Conservation (phyloP, 257 asterid genomes). For the Lycium barbarum region DNA sequence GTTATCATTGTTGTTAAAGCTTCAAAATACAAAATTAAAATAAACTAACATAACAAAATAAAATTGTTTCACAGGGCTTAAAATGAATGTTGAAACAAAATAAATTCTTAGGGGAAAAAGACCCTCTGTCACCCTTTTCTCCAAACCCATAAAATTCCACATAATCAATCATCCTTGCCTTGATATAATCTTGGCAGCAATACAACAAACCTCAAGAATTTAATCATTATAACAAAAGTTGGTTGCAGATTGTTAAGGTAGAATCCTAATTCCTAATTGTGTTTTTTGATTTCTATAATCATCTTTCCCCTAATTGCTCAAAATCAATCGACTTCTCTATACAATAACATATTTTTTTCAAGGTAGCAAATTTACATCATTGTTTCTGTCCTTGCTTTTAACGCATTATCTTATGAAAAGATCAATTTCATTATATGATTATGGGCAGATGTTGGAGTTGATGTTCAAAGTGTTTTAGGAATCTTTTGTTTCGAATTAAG, state of each 20-base stretch:
- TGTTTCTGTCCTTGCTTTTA: neutral
- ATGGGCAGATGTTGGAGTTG: neutral
- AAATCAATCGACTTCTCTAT: neutral
- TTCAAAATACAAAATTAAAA: neutral
- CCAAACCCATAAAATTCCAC: neutral
- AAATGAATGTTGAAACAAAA: neutral
- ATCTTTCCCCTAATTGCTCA: neutral
- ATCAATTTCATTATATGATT: neutral
- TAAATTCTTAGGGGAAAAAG: neutral
- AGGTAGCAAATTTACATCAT: neutral
- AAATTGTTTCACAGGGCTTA: neutral
- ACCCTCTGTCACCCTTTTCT: neutral
- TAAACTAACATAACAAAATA: neutral
- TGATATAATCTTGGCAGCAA: slow-evolving; percentile 20
- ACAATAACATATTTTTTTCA: neutral
- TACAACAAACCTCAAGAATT: neutral
- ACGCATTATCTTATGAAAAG: neutral
- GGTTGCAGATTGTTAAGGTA: neutral
- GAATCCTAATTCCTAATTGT: neutral
- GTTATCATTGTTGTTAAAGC: neutral
- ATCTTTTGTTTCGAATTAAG: neutral
- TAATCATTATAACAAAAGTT: neutral
- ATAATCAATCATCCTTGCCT: neutral
- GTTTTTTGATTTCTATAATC: neutral
- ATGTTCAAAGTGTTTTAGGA: neutral